These are phyloP conservation scores for Diplosphaera chodatii DNA, from an alignment of 139 green algal species.

Conservation along the genomic window DNA sequence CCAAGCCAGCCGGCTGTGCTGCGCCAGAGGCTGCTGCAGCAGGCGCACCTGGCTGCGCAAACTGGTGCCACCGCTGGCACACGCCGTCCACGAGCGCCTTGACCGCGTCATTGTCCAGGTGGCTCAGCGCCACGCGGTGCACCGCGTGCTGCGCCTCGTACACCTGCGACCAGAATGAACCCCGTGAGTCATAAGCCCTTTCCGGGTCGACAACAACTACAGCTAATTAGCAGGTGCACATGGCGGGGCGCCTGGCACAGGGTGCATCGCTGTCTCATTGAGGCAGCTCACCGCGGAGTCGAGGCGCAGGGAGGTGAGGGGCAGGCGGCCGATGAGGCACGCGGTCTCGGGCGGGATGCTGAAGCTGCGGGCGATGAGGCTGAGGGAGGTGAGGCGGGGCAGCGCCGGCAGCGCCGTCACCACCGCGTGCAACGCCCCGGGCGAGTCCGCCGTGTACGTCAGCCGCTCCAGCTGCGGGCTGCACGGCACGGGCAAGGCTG, in stretches of 20 bases:
- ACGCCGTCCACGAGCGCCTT: constrained; percentile 62
- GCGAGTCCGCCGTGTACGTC: constrained; percentile 28
- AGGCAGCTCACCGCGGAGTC: constrained; percentile 22
- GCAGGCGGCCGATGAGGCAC: constrained; percentile 13
- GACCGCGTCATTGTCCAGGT: constrained; percentile 63
- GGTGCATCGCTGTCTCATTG: background rate
- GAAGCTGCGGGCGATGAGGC: constrained; percentile 49
- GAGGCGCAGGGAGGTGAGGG: constrained; percentile 46
- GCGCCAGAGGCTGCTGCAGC: too few species aligned
- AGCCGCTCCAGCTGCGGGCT: constrained; percentile 35
- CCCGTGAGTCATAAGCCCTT: too few species aligned
- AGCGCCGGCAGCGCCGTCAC: constrained; percentile 27
- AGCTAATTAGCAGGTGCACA: too few species aligned
- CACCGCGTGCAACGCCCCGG: constrained; percentile 32
- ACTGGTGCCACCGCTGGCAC: constrained; percentile 30
- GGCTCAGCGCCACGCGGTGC: constrained; percentile 44
- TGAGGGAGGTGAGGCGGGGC: constrained; percentile 28
- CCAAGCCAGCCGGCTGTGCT: too few species aligned
- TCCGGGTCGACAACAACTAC: too few species aligned
- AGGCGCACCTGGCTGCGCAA: background rate
- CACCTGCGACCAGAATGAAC: constrained; percentile 18
- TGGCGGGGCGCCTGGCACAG: background rate
- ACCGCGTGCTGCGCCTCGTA: constrained; percentile 58
- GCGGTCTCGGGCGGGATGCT: constrained; percentile 44
- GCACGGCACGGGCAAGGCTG: too few species aligned